Base-by-base conservation (phyloP, 2,329 filamentous ascomycete species). In the Macroventuria anomochaeta region DNA sequence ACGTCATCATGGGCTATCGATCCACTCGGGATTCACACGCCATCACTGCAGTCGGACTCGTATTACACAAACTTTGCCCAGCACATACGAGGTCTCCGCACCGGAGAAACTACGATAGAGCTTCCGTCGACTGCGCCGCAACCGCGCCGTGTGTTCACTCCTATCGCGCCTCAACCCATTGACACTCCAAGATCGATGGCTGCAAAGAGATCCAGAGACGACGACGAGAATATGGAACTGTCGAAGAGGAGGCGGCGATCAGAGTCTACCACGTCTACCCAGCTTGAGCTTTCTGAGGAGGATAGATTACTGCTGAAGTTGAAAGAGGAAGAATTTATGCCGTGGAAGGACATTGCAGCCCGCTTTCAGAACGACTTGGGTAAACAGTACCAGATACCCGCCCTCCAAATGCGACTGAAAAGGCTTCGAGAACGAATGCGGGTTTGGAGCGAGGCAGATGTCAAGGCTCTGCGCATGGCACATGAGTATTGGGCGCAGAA, bases 321-420 rank as follows among this genome's bases (percentile, higher is more conserved):
- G 39, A 82, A 82, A 52, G 80, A 83, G 53, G 79, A 81, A 41
- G 79, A 83, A 49, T 75, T 71, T 26, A 76, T 83, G 48, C 77
- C 80, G 0, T 83, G 81, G 81, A 83, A 83, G 63, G 81, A 82
- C 52, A 83, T 83, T 53, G 79, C 79, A 7, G 72, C 74, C 6
- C 77, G 78, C 18, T 82, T 83, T 65, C 74, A 79, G 49, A 74
- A 73, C 11, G 79, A 81, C 25, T 70, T 78, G 23, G 79, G 79
- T 50, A 79, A 81, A 62, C 73, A 68, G 4, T 78, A 80, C 56
- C 78, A 81, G 57, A 79, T 82, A 41, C 79, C 81, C 3, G 79
- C 80, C 7, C 69, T 83, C 26, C 81, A 83, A 62, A 83, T 83
- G 81, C 79, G 80, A 17, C 76, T 80, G 59, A 82, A 82, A 65